A percentile compares a stretch with the other conserved stretches of the same genome.
Evolutionary conservation across 1,284 basidiomycete genomes (phyloP).

Genomic region (Blastosporella zonata): DNA sequence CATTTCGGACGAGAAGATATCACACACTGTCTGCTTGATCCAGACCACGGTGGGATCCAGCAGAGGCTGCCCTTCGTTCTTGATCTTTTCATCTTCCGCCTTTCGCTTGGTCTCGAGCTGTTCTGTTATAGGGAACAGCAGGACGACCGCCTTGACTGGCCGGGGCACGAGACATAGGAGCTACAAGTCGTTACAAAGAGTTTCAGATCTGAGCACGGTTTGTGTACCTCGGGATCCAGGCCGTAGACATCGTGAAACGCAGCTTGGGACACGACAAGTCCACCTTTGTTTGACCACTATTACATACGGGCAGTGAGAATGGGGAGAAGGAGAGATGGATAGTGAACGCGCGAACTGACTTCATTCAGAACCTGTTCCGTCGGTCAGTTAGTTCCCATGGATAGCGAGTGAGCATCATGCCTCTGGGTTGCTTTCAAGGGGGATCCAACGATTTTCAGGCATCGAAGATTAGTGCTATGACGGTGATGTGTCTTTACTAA

Average conservation of each 20-base stretch:
- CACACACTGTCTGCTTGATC: conserved; percentile 73
- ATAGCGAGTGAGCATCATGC: conserved; percentile 32
- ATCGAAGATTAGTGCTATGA: conserved; percentile 4
- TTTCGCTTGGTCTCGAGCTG: conserved; percentile 47
- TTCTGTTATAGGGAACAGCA: conserved; percentile 76
- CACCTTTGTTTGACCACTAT: conserved; percentile 80
- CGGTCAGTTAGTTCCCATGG: conserved; percentile 9
- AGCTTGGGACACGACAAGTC: conserved; percentile 55
- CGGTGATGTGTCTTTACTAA: not conserved
- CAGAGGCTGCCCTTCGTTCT: conserved; percentile 44
- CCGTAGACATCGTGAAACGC: conserved; percentile 82
- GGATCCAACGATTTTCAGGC: conserved; percentile 53
- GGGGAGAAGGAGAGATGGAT: not conserved
- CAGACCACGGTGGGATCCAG: conserved; percentile 66
- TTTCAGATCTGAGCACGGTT: not conserved
- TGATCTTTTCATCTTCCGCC: conserved; percentile 55
- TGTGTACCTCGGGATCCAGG: conserved; percentile 65
- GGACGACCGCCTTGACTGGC: conserved; percentile 77
- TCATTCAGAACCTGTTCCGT: conserved; percentile 47
- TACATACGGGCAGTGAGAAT: conserved; percentile 8
- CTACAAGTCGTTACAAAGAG: conserved; percentile 32
- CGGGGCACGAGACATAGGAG: conserved; percentile 65
- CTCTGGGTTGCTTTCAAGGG: conserved; percentile 75
- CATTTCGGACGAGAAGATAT: not conserved
- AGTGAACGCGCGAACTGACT: conserved; percentile 28